phyloP scores from a whole-genome alignment of 164 flowering plant species.

The Sextonia rubra region DNA sequence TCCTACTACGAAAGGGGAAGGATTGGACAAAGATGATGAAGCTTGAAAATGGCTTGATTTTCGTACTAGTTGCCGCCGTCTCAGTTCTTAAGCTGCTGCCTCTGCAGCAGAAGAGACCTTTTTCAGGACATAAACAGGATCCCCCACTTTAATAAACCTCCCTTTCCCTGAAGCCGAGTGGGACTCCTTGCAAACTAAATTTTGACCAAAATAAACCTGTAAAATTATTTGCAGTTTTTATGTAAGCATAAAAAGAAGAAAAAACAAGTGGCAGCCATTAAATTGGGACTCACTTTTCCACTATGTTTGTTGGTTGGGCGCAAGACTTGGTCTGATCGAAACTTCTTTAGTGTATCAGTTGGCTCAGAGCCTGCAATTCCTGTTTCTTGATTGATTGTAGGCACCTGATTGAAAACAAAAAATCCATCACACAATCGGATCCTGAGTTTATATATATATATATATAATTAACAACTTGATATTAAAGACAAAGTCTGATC shows the following conservation, averaged over 20 bases:
- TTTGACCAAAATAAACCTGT: constrained; percentile 87
- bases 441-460: not conserved
- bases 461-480: too few relatives aligned
- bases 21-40: too few relatives aligned
- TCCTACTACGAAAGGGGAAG: too few relatives aligned
- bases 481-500: too few relatives aligned
- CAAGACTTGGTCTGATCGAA: constrained; percentile 68
- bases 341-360: constrained; percentile 51
- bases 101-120: constrained; percentile 49
- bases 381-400: constrained; percentile 75
- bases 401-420: constrained; percentile 40
- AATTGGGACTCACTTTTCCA: constrained; percentile 44
- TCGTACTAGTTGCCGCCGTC: not conserved
- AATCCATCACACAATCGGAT: not conserved
- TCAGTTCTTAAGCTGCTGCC: constrained; percentile 50
- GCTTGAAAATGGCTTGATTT: too few relatives aligned
- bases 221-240: not conserved
- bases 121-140: constrained; percentile 50
- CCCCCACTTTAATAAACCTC: constrained; percentile 53
- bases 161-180: constrained; percentile 29
- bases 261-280: not conserved
- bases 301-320: constrained; percentile 51
- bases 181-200: constrained; percentile 55
- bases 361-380: constrained; percentile 60
- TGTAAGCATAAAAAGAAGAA: not conserved